Evolutionary conservation across 345 rosid species (phyloP).

Genomic region (Arabidopsis suecica): DNA sequence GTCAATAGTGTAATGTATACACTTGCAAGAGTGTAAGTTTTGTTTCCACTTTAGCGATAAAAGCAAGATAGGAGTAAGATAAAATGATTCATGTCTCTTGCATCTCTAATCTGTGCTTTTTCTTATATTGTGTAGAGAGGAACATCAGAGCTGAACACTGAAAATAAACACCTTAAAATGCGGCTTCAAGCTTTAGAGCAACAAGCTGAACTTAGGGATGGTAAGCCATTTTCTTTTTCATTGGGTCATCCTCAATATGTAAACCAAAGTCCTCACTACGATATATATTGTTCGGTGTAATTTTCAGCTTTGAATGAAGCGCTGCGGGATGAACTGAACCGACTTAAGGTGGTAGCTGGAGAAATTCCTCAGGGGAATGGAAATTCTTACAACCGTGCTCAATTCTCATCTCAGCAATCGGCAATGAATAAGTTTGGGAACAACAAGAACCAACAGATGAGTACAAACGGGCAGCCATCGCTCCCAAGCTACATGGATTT

Average conservation of each 20-base stretch:
- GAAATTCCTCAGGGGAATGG: slow-evolving; percentile 69
- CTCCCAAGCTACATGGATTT: slow-evolving; percentile 57
- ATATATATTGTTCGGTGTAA: not conserved
- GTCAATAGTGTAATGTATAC: not conserved
- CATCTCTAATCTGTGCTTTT: not conserved
- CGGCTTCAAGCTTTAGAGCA: slow-evolving; percentile 42
- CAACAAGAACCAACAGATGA: slow-evolving; percentile 54
- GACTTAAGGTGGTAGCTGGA: slow-evolving; percentile 81
- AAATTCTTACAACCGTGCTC: slow-evolving; percentile 55
- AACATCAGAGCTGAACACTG: slow-evolving; percentile 41
- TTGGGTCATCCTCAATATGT: not conserved
- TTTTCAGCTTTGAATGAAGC: slow-evolving; percentile 82
- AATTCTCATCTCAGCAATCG: slow-evolving; percentile 57
- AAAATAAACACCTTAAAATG: slow-evolving; percentile 48
- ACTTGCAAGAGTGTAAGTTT: not conserved
- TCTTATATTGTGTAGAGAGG: slow-evolving; percentile 42
- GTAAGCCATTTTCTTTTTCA: slow-evolving; percentile 24
- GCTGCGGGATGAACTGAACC: slow-evolving; percentile 82
- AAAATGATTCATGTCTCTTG: not conserved
- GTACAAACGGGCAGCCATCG: slow-evolving; percentile 48
- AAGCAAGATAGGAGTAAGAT: not conserved
- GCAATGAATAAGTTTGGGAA: slow-evolving; percentile 54
- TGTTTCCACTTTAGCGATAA: not conserved
- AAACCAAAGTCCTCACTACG: not conserved
- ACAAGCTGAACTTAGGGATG: slow-evolving; percentile 45